Conservation (phyloP, 2,329 filamentous ascomycete species). For the Didymella pinodella region DNA sequence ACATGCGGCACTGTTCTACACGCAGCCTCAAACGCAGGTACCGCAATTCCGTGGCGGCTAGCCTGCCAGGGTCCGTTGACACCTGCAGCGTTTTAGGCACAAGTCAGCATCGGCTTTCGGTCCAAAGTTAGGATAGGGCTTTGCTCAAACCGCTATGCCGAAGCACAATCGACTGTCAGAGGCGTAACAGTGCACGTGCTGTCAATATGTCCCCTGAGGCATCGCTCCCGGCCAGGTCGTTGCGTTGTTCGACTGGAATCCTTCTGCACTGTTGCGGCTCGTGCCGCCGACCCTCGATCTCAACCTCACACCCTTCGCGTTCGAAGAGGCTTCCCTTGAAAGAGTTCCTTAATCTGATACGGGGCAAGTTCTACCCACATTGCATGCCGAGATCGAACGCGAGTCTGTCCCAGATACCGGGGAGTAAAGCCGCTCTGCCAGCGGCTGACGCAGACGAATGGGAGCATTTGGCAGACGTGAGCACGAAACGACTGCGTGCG, state of each 20-base stretch:
- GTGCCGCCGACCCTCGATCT: conserved; percentile 18
- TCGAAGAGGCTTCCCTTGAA: conserved; percentile 24
- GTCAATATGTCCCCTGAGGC: conserved; percentile 33
- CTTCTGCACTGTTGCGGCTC: conserved; percentile 15
- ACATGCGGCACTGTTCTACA: conserved; percentile 40
- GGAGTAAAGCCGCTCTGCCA: conserved; percentile 34
- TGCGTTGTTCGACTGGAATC: conserved; percentile 24
- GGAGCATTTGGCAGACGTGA: conserved; percentile 14
- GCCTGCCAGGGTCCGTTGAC: conserved; percentile 38
- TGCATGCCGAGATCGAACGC: conserved; percentile 33
- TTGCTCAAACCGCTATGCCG: conserved; percentile 30
- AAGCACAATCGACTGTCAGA: conserved; percentile 22
- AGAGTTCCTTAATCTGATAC: conserved; percentile 24
- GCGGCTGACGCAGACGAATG: conserved; percentile 32
- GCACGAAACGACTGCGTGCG: conserved; percentile 38
- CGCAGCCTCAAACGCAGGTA: conserved; percentile 48
- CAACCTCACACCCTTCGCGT: conserved; percentile 28
- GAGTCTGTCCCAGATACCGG: conserved; percentile 26
- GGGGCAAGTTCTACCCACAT: conserved; percentile 18
- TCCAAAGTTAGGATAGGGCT: conserved; percentile 40
- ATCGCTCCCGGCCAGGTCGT: conserved; percentile 27
- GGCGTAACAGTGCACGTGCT: conserved; percentile 9
- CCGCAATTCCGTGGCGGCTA: conserved; percentile 44
- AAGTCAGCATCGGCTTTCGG: conserved; percentile 37
- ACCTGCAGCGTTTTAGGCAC: conserved; percentile 44